Percentiles rank a stretch among this genome's conserved stretches.
These are phyloP conservation scores for Phytophthora sp. DNA, from an alignment of 352 stramenopile genomes.

Conservation along the genomic window DNA sequence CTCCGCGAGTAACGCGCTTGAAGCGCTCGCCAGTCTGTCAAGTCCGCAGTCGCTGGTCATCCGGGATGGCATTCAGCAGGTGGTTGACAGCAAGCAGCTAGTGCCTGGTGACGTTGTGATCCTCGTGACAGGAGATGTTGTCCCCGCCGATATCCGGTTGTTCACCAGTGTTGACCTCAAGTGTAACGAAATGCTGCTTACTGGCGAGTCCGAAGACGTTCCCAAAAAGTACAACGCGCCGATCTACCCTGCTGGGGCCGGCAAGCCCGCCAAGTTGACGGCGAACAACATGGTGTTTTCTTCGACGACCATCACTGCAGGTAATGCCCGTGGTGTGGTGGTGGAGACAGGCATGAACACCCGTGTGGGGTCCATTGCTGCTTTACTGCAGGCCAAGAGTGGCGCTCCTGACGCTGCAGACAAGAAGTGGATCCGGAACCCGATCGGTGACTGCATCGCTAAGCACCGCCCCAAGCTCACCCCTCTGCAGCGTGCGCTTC, in stretches of 20 bases:
- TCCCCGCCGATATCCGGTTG: constrained; percentile 92
- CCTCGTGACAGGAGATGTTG: constrained; percentile 92
- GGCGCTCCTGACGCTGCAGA: constrained; percentile 3
- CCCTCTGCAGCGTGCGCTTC: constrained; percentile 91
- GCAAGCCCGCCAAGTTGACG: constrained; percentile 54
- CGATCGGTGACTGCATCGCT: constrained; percentile 54
- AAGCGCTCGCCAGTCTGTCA: constrained; percentile 63
- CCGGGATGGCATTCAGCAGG: constrained; percentile 61
- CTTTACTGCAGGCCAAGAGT: constrained; percentile 58
- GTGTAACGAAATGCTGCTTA: constrained; percentile 95
- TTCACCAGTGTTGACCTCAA: constrained; percentile 86
- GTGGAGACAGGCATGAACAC: constrained; percentile 82
- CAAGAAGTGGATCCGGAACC: constrained; percentile 54
- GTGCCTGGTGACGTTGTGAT: constrained; percentile 89
- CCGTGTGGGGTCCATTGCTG: constrained; percentile 71
- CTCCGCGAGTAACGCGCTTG: constrained; percentile 65
- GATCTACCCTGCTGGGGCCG: constrained; percentile 10
- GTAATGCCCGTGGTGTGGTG: constrained; percentile 73
- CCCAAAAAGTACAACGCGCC: constrained; percentile 66
- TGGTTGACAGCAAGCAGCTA: constrained; percentile 71
- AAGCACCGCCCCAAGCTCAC: constrained; percentile 82
- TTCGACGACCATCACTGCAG: constrained; percentile 85
- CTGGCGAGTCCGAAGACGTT: constrained; percentile 91
- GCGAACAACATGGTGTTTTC: constrained; percentile 94
- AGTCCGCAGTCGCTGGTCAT: constrained; percentile 72